Conservation (phyloP, 129 eudicot genomes). For the Glebionis coronaria region DNA sequence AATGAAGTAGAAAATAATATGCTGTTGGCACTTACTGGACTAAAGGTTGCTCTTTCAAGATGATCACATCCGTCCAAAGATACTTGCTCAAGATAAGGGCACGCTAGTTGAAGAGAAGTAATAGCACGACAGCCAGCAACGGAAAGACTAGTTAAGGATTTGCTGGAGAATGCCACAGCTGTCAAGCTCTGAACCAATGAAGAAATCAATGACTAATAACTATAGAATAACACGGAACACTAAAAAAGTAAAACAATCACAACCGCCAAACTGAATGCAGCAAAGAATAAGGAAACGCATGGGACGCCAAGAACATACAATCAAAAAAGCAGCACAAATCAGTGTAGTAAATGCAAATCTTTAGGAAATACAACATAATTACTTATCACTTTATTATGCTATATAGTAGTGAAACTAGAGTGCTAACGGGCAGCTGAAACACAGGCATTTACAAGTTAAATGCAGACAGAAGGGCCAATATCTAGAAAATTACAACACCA, state of each 20-base stretch:
- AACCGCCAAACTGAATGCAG: constrained; percentile 3
- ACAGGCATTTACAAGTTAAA: too few relatives aligned
- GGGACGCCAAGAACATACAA: not conserved
- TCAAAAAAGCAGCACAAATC: too few relatives aligned
- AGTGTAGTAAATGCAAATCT: too few relatives aligned
- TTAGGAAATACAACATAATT: too few relatives aligned
- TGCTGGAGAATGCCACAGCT: constrained; percentile 60
- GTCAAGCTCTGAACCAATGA: constrained; percentile 69
- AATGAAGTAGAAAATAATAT: not conserved
- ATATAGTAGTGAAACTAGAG: too few relatives aligned
- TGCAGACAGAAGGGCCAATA: too few relatives aligned
- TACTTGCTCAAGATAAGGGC: constrained; percentile 88
- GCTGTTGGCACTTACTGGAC: constrained; percentile 52
- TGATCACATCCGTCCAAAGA: constrained; percentile 95
- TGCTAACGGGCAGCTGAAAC: too few relatives aligned
- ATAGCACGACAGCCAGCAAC: constrained; percentile 93
- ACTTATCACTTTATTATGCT: too few relatives aligned
- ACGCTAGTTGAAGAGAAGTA: constrained; percentile 63
- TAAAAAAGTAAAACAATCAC: not conserved
- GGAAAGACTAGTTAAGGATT: constrained; percentile 73
- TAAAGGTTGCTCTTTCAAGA: constrained; percentile 85
- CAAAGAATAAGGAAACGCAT: constrained; percentile 11
- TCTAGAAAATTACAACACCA: too few relatives aligned
- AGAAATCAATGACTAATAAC: constrained; percentile 15
- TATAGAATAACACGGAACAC: not conserved